phyloP scores from a whole-genome alignment of 768 basidiomycete species.

The Collybiopsis luxurians region DNA sequence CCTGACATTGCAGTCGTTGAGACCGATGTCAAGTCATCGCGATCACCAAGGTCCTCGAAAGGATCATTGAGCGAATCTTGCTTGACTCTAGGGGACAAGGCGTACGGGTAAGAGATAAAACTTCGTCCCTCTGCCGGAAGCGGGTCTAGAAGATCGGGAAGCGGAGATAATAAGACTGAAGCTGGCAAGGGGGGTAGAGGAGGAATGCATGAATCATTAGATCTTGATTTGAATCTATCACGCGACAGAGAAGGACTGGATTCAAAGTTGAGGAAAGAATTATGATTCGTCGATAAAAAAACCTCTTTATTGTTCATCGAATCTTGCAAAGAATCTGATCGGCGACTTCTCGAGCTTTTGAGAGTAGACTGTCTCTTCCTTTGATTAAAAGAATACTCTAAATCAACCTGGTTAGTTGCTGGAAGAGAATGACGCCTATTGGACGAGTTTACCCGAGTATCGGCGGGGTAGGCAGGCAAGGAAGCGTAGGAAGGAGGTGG shows the following conservation, averaged over 20 bases:
- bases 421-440: slow-evolving; percentile 30
- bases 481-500: not conserved
- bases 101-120: slow-evolving; percentile 28
- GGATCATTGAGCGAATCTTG: not conserved
- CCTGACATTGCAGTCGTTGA: not conserved
- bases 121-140: not conserved
- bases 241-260: not conserved
- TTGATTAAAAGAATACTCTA: slow-evolving; percentile 7
- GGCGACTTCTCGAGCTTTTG: slow-evolving; percentile 19
- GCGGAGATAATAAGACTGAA: slow-evolving; percentile 7
- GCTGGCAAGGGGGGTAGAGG: slow-evolving; percentile 3
- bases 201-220: not conserved
- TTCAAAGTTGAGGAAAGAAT: slow-evolving; percentile 6
- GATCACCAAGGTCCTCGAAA: not conserved
- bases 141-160: not conserved
- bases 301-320: not conserved
- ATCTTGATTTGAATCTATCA: not conserved
- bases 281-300: not conserved
- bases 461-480: slow-evolving; percentile 4
- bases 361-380: slow-evolving; percentile 22
- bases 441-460: not conserved
- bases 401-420: slow-evolving; percentile 11
- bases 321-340: slow-evolving; percentile 9
- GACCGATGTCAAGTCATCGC: slow-evolving; percentile 3
- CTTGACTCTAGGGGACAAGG: slow-evolving; percentile 16